These are phyloP conservation scores for Colletotrichum tropicale DNA, from an alignment of 2,329 filamentous ascomycete species.

Conservation along the genomic window DNA sequence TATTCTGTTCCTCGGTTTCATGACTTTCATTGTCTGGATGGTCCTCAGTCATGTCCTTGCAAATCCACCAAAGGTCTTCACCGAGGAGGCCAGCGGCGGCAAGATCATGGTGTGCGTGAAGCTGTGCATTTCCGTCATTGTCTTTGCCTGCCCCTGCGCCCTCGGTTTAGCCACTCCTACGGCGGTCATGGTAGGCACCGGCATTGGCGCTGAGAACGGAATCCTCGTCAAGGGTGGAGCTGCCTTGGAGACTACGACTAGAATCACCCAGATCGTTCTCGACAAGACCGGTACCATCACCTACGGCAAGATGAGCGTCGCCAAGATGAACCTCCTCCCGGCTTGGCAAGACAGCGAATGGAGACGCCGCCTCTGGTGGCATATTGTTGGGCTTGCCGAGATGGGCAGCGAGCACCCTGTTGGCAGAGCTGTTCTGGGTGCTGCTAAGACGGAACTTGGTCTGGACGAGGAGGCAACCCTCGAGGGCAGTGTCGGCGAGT, in stretches of 20 bases:
- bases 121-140: constrained; percentile 97
- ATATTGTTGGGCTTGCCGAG: constrained; percentile 92
- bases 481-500: constrained; percentile 85
- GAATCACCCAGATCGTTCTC: constrained; percentile 86
- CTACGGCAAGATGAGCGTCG: constrained; percentile 93
- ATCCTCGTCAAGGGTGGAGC: constrained; percentile 98
- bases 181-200: constrained; percentile 99
- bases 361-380: constrained; percentile 86
- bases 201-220: constrained; percentile 91
- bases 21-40: constrained; percentile 94
- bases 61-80: constrained; percentile 88
- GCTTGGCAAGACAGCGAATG: constrained; percentile 73
- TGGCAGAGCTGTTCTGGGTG: constrained; percentile 81
- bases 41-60: constrained; percentile 84
- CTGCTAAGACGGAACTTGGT: constrained; percentile 77
- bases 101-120: constrained; percentile 97
- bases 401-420: constrained; percentile 96
- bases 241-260: constrained; percentile 87
- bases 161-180: constrained; percentile 96
- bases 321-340: constrained; percentile 68
- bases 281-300: constrained; percentile 98
- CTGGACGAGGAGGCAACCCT: constrained; percentile 75
- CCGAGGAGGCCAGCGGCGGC: constrained; percentile 79
- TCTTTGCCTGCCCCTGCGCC: constrained; percentile 96
- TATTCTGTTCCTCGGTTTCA: constrained; percentile 82